Percentiles rank a stretch among this genome's conserved stretches.
phyloP scores from a whole-genome alignment of 768 basidiomycete species.

The Pleurotus eryngii region DNA sequence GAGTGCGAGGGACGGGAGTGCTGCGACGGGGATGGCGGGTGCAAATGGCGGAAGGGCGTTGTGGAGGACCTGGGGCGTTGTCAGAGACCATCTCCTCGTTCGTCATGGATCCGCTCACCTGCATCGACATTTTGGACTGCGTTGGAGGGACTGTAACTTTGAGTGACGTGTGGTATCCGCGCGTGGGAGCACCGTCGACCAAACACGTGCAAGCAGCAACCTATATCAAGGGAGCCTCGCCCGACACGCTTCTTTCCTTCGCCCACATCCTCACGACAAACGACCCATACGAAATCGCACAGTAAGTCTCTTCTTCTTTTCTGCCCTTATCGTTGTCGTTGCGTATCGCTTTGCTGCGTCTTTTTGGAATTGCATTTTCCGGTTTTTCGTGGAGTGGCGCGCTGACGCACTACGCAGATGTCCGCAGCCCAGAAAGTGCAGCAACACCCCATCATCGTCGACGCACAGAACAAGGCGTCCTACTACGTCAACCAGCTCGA shows the following conservation, averaged over 20 bases:
- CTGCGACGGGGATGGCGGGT: constrained; percentile 61
- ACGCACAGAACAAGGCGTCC: constrained; percentile 79
- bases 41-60: constrained; percentile 63
- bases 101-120: too few species aligned
- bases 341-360: background rate
- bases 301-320: background rate
- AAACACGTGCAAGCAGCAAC: constrained; percentile 64
- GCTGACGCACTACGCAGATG: constrained; percentile 37
- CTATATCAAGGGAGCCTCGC: constrained; percentile 34
- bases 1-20: constrained; percentile 76
- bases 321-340: background rate
- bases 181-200: constrained; percentile 28
- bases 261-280: constrained; percentile 9
- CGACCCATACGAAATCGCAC: background rate
- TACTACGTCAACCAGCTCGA: constrained; percentile 89
- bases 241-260: constrained; percentile 19
- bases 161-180: constrained; percentile 8
- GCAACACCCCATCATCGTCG: constrained; percentile 82
- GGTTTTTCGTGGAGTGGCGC: background rate
- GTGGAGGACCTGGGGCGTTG: constrained; percentile 50
- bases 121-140: background rate
- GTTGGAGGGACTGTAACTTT: background rate
- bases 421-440: constrained; percentile 80
- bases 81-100: background rate
- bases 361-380: background rate